phyloP scores from a whole-genome alignment of 208 protist species.

The Acanthamoeba polyphaga region DNA sequence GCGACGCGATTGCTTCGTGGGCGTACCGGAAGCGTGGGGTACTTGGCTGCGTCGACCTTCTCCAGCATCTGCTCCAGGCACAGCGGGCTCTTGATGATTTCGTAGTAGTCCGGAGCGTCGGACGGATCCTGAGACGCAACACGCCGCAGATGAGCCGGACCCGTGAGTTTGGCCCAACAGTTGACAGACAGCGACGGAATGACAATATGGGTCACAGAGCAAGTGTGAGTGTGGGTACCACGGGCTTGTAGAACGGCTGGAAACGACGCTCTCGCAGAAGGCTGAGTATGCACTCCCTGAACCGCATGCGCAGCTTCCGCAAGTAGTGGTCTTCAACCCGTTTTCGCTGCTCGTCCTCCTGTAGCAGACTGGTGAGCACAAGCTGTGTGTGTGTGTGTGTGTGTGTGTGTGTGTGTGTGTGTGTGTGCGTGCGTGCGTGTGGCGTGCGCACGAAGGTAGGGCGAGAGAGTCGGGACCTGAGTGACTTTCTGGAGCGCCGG shows the following conservation, averaged over 20 bases:
- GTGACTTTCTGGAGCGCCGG: background rate
- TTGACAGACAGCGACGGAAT: background rate
- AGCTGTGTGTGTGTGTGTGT: background rate
- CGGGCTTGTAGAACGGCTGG: constrained; percentile 58
- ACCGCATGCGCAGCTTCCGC: constrained; percentile 70
- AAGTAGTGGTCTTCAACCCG: constrained; percentile 24
- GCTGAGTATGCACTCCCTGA: constrained; percentile 60
- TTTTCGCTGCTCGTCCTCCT: constrained; percentile 40
- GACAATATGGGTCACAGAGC: background rate
- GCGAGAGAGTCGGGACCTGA: background rate
- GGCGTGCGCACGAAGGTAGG: no score
- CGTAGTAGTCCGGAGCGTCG: constrained; percentile 76
- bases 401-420: no score
- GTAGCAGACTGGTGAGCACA: background rate
- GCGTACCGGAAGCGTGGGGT: constrained; percentile 1
- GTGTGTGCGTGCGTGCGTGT: no score
- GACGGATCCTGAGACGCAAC: background rate
- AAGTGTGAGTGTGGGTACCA: background rate
- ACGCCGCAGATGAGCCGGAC: background rate
- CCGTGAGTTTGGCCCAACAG: background rate
- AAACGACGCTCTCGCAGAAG: constrained; percentile 36
- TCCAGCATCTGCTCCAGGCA: constrained; percentile 64
- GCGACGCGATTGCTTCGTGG: background rate
- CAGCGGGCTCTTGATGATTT: constrained; percentile 77
- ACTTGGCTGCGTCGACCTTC: constrained; percentile 49